Conservation (phyloP, 192 early-diverging fungal species). For the Dissophora ornata region DNA sequence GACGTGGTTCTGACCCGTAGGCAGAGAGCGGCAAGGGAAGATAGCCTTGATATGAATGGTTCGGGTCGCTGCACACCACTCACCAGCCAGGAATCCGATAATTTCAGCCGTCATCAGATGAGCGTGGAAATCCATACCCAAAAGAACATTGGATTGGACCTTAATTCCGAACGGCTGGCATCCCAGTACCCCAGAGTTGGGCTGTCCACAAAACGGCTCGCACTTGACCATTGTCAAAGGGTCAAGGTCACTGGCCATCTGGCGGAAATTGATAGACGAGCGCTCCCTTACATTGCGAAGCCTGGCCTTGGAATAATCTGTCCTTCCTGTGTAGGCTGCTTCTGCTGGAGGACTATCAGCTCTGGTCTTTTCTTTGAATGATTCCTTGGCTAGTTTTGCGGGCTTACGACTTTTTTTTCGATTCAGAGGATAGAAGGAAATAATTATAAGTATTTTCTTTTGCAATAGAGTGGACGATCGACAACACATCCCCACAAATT, state of each 20-base stretch:
- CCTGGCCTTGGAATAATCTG: conserved; percentile 64
- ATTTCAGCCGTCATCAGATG: conserved; percentile 89
- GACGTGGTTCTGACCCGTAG: conserved; percentile 74
- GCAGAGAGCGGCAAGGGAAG: conserved; percentile 81
- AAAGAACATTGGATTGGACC: conserved; percentile 79
- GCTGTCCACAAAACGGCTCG: conserved; percentile 76
- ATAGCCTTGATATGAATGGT: conserved; percentile 68
- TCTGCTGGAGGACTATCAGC: conserved; percentile 25
- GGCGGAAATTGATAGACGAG: conserved; percentile 52
- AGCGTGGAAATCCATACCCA: conserved; percentile 95
- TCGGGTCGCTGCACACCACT: conserved; percentile 69
- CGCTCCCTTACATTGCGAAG: conserved; percentile 62
- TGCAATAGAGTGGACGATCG: too few relatives aligned
- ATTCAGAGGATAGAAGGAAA: too few relatives aligned
- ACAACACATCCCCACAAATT: neutral
- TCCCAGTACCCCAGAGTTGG: conserved; percentile 71
- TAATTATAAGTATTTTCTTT: conserved; percentile 3
- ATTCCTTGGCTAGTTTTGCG: conserved; percentile 27
- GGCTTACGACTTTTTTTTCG: conserved; percentile 51
- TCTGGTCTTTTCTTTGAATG: neutral
- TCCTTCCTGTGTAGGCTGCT: conserved; percentile 59
- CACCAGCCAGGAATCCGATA: conserved; percentile 89
- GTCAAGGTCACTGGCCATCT: conserved; percentile 65
- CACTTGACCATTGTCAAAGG: conserved; percentile 88
- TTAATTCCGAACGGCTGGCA: conserved; percentile 84